Base-by-base conservation (phyloP, 2,329 filamentous ascomycete genomes). In the Graphiopsis chlorocephala region DNA sequence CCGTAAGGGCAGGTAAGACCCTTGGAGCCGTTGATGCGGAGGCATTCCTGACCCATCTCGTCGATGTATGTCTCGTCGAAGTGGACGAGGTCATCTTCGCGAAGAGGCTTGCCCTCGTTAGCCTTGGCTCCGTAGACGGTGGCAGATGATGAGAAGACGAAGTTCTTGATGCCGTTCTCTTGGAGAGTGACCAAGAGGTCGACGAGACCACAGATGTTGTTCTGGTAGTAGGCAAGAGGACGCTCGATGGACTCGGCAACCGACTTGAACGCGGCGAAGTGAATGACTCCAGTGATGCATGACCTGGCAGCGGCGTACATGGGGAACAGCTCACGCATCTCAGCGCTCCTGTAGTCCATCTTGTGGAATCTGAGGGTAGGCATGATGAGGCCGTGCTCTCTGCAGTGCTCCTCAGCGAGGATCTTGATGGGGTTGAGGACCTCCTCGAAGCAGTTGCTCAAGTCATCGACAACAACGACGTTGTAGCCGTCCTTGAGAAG, bases 181-280 rank as follows among this genome's bases (percentile, higher is more conserved):
- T 83, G 82, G 53, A 90, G 80, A 4, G 84, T 79, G 20, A 80
- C 76, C 31, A 88, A 80, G 64, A 90, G 83, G 65, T 87, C 81
- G 56, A 90, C 80, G 5, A 90, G 77, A 0, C 87, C 88, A 69
- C 83, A 84, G 33, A 90, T 86, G 66, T 90, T 90, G 78, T 90
- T 90, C 65, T 82, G 81, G 75, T 90, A 90, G 75, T 90, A 90
- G 65, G 83, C 83, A 64, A 90, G 75, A 0, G 87, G 87, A 65
- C 81, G 78, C 28, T 77, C 75, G 66, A 89, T 88, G 50, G 85
- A 88, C 69, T 90, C 87, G 28, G 83, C 83, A 0, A 89, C 86
- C 2, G 87, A 86, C 73, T 90, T 90, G 79, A 85, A 85, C 1
- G 88, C 88, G 15, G 88, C 88, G 68, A 90, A 90, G 71, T 90